Conservation (phyloP, 1,284 basidiomycete genomes). For the Calocybe gambosa region DNA sequence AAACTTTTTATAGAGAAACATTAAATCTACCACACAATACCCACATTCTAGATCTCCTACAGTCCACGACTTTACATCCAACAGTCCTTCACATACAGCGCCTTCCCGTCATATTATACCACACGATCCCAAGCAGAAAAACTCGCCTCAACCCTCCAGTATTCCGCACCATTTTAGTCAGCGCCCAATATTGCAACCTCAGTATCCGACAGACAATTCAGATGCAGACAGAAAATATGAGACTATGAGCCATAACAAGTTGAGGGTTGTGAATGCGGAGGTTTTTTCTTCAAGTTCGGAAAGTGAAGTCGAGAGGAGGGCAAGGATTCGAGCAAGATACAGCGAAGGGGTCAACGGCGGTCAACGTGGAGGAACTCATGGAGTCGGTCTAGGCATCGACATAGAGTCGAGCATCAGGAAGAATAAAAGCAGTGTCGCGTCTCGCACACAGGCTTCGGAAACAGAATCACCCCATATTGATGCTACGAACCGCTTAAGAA, state of each 20-base stretch:
- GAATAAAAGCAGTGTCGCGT: background rate
- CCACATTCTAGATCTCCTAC: constrained; percentile 28
- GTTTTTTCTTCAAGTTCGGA: constrained; percentile 37
- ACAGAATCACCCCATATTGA: background rate
- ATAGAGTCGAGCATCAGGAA: constrained; percentile 6
- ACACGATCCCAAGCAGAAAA: background rate
- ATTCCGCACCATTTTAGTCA: constrained; percentile 33
- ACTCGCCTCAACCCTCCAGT: constrained; percentile 21
- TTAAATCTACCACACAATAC: constrained; percentile 4
- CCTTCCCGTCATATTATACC: background rate
- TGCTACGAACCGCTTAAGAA: background rate
- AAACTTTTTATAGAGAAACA: background rate
- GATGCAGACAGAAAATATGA: constrained; percentile 38
- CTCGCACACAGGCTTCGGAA: background rate
- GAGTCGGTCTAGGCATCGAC: constrained; percentile 17
- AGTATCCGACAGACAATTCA: constrained; percentile 30
- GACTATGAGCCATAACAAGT: constrained; percentile 31
- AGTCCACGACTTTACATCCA: constrained; percentile 29
- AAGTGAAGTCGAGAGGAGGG: constrained; percentile 23
- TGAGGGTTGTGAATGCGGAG: constrained; percentile 50
- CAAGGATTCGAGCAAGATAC: background rate
- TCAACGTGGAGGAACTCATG: background rate
- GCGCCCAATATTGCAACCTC: constrained; percentile 15
- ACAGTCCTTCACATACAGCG: background rate
- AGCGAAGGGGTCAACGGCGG: background rate